These are phyloP conservation scores for Aspergillus sp. DNA, from an alignment of 2,329 filamentous ascomycete species.

Conservation along the genomic window DNA sequence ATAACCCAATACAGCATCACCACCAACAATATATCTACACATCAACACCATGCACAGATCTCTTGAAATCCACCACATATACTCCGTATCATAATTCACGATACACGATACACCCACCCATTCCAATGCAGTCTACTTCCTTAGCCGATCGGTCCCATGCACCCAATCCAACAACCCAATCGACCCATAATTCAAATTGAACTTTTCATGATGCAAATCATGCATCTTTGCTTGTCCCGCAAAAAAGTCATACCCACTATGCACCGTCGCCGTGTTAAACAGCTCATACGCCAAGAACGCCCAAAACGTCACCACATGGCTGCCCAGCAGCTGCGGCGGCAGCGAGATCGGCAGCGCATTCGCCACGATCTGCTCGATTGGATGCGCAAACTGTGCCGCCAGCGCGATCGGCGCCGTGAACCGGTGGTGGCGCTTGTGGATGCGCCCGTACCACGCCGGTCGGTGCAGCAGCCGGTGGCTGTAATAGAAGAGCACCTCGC, in stretches of 20 bases:
- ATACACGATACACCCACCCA: no score
- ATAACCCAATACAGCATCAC: no score
- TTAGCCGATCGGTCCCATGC: constrained; percentile 46
- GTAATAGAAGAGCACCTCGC: constrained; percentile 57
- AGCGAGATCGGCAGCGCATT: constrained; percentile 53
- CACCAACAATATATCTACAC: neutral
- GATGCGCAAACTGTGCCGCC: constrained; percentile 57
- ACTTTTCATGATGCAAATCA: constrained; percentile 58
- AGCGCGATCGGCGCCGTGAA: constrained; percentile 57
- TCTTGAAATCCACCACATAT: neutral
- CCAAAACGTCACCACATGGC: constrained; percentile 55
- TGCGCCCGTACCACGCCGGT: constrained; percentile 46
- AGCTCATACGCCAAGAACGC: constrained; percentile 49
- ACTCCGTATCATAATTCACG: no score
- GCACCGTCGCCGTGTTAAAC: constrained; percentile 53
- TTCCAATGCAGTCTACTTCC: neutral
- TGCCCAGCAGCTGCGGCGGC: constrained; percentile 45
- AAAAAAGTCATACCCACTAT: constrained; percentile 60
- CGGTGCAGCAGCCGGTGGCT: constrained; percentile 53
- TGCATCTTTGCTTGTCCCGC: constrained; percentile 45
- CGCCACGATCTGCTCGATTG: constrained; percentile 55
- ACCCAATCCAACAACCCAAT: constrained; percentile 56
- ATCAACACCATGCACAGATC: no score
- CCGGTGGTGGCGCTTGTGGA: constrained; percentile 57
- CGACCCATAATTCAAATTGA: constrained; percentile 54